Evolutionary conservation across 306 rosid species (phyloP).

Genomic region (Inga laurina): DNA sequence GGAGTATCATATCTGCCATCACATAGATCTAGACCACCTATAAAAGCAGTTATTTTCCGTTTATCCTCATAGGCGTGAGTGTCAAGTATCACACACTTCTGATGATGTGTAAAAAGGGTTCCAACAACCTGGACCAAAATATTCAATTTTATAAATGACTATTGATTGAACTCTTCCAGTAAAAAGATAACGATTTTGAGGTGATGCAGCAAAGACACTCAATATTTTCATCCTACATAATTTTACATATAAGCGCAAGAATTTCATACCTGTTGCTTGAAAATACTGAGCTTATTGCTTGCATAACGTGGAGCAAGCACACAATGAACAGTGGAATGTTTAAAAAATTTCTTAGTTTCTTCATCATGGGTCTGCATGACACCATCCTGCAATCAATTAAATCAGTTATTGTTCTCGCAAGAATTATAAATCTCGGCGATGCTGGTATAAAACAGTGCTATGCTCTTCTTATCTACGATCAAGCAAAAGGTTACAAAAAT

Average conservation of each 20-base stretch:
- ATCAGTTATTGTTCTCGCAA: conserved; percentile 2
- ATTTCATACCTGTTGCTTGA: conserved; percentile 72
- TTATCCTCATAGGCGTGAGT: conserved; percentile 57
- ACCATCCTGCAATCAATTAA: conserved; percentile 61
- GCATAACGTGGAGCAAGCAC: conserved; percentile 81
- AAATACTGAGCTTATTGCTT: conserved; percentile 80
- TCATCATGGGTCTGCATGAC: conserved; percentile 85
- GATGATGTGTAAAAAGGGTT: conserved; percentile 84
- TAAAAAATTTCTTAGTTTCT: conserved; percentile 66
- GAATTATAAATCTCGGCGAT: conserved; percentile 8
- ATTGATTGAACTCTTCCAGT: neutral
- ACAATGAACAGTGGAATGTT: conserved; percentile 75
- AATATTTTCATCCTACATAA: conserved; percentile 7
- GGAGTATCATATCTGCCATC: conserved; percentile 86
- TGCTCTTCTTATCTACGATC: conserved; percentile 15
- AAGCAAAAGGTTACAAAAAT: neutral
- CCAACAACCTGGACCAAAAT: conserved; percentile 66
- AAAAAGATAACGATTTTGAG: neutral
- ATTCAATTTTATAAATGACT: conserved; percentile 17
- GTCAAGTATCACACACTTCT: conserved; percentile 73
- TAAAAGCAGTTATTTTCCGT: conserved; percentile 64
- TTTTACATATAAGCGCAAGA: conserved; percentile 10
- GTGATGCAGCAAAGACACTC: neutral
- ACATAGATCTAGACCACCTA: conserved; percentile 79
- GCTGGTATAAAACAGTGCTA: conserved; percentile 4